Evolutionary conservation across 2,329 filamentous ascomycete species (phyloP), one percentile per base, ranked within the genome.

Genomic region (Chrysosporium keratinophilum): DNA sequence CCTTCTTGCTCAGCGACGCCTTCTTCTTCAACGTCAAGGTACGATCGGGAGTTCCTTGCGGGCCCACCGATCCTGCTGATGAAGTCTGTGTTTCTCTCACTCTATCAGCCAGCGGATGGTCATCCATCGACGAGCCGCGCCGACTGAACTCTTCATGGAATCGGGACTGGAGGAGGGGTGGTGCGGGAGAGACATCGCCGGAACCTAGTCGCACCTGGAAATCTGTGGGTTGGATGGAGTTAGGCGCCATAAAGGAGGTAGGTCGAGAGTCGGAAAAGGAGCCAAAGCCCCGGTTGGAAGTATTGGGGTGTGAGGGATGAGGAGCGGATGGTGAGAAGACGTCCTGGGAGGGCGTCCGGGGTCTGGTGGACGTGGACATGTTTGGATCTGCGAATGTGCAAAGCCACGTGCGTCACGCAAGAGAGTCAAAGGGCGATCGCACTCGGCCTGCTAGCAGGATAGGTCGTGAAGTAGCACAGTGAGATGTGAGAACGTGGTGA

Each of bases 11-110:
- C 55, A 96, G 67, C 9, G 89, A 95, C 20, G 75, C 76, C 71
- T 88, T 93, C 77, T 97, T 97, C 23, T 54, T 54, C 62, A 97
- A 76, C 0, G 90, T 96, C 56, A 88, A 87, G 57, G 77, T 77
- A 54, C 82, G 64, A 15, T 71, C 69, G 14, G 72, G 71, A 3
- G 68, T 63, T 19, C 65, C 58, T 34, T 50, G 47, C 23, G 69
- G 66, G 7, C 7, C 7, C 23, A 28, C 23, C 7, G 23, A 28
- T 28, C 3, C 23, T 31, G 67, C 64, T 19, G 68, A 64, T 33
- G 73, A 75, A 60, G 71, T 65, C 49, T 71, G 68, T 33, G 73
- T 75, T 50, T 64, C 64, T 17, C 68, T 68, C 12, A 51, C 40
- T 7, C 28, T 17, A 23, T 54, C 57, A 19, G 47, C 48, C 5